A percentile compares a stretch with the other conserved stretches of the same genome.
Conservation (phyloP, 2,329 filamentous ascomycete species). For the Xylaria sp. region DNA sequence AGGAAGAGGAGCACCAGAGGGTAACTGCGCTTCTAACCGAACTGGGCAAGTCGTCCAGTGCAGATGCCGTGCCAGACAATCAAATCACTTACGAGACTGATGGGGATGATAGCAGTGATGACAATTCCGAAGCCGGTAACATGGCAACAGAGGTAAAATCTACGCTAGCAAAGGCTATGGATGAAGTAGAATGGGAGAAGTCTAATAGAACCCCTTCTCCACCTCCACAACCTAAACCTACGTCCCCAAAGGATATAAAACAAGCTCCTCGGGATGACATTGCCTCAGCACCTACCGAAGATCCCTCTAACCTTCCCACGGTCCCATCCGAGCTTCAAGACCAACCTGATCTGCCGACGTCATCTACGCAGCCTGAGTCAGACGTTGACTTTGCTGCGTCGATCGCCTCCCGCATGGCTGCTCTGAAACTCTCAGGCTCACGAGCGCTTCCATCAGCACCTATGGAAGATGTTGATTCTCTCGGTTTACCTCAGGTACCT, state of each 20-base stretch:
- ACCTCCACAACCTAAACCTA: constrained; percentile 15
- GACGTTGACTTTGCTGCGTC: constrained; percentile 56
- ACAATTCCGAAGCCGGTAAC: constrained; percentile 62
- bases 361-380: constrained; percentile 36
- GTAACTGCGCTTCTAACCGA: constrained; percentile 51
- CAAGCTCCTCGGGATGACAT: constrained; percentile 18
- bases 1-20: constrained; percentile 49
- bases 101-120: constrained; percentile 23
- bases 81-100: background rate
- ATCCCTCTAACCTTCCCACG: constrained; percentile 57
- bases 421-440: constrained; percentile 53
- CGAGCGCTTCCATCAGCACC: constrained; percentile 46
- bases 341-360: constrained; percentile 42
- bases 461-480: constrained; percentile 49
- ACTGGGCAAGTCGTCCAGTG: constrained; percentile 44
- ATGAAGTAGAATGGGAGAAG: constrained; percentile 57
- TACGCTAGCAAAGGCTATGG: constrained; percentile 59
- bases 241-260: constrained; percentile 15
- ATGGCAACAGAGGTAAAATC: constrained; percentile 59
- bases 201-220: constrained; percentile 34
- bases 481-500: constrained; percentile 62
- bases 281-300: constrained; percentile 4
- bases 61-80: constrained; percentile 22
- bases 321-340: constrained; percentile 59
- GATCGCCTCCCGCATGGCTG: constrained; percentile 64